Conservation (phyloP, 371 early-diverging fungal species). For the Mortierella sp. region DNA sequence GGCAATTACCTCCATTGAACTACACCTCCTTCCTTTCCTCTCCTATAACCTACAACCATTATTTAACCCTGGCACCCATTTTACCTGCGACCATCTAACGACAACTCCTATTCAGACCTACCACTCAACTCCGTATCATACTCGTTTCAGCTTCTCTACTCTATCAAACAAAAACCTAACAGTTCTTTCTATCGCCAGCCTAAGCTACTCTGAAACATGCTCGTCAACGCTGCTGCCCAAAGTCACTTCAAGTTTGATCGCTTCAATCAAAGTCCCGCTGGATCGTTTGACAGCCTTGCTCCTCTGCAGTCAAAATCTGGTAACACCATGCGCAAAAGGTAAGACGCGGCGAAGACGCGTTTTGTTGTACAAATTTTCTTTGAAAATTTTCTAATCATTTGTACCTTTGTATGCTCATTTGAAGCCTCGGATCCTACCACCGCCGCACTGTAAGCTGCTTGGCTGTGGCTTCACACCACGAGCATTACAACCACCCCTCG, state of each 20-base stretch:
- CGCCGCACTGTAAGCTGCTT: slow-evolving; percentile 54
- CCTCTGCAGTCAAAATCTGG: not conserved
- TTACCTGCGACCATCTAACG: slow-evolving; percentile 1
- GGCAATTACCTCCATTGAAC: slow-evolving; percentile 13
- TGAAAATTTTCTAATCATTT: not conserved
- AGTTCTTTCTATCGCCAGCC: not conserved
- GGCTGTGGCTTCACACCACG: slow-evolving; percentile 43
- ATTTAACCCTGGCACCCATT: not conserved
- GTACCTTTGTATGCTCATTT: not conserved
- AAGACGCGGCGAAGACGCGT: not conserved
- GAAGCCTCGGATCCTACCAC: slow-evolving; percentile 30
- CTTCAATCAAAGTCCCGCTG: slow-evolving; percentile 27
- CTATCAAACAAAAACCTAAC: not conserved
- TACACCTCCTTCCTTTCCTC: not conserved
- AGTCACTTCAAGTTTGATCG: slow-evolving; percentile 51
- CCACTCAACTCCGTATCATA: not conserved
- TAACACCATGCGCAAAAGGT: slow-evolving; percentile 36
- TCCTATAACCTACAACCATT: not conserved
- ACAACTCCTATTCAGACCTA: not conserved
- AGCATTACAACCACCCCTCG: slow-evolving; percentile 45
- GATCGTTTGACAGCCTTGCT: slow-evolving; percentile 4
- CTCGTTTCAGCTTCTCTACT: not conserved
- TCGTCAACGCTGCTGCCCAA: slow-evolving; percentile 42
- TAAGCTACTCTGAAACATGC: slow-evolving; percentile 22
- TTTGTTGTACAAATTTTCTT: too few relatives aligned